A percentile compares a stretch with the other conserved stretches of the same genome.
These are phyloP conservation scores for Mycena pura DNA, from an alignment of 768 basidiomycete species.

Conservation along the genomic window DNA sequence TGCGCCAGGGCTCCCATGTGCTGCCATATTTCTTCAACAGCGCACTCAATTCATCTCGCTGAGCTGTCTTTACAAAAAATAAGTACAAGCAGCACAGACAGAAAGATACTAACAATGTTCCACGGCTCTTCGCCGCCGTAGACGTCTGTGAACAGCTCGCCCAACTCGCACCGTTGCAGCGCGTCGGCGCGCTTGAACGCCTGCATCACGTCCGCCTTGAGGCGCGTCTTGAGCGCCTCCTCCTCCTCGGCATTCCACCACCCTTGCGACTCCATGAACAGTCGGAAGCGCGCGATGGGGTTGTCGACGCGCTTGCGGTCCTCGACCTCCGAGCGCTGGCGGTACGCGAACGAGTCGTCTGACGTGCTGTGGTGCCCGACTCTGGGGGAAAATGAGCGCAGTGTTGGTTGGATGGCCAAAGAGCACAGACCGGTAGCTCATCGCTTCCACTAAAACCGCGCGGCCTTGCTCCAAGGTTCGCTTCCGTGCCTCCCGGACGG, in stretches of 20 bases:
- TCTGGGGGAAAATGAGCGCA: constrained; percentile 41
- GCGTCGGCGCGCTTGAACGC: constrained; percentile 82
- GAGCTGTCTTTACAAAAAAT: constrained; percentile 68
- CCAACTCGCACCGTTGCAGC: constrained; percentile 71
- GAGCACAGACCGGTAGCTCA: constrained; percentile 78
- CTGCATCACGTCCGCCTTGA: constrained; percentile 77
- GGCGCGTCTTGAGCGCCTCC: constrained; percentile 66
- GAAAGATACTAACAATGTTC: constrained; percentile 70
- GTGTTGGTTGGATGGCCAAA: constrained; percentile 1
- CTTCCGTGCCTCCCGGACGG: constrained; percentile 72
- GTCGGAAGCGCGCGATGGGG: constrained; percentile 83
- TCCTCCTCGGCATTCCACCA: constrained; percentile 89
- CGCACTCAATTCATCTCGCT: constrained; percentile 75
- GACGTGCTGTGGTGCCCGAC: constrained; percentile 96
- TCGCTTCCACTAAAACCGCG: constrained; percentile 86
- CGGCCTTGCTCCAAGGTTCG: constrained; percentile 79
- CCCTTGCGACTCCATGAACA: constrained; percentile 80
- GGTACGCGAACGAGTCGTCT: constrained; percentile 95
- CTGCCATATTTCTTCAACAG: constrained; percentile 86
- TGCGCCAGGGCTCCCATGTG: constrained; percentile 87
- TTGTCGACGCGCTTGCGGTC: constrained; percentile 92
- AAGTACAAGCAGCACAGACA: background rate
- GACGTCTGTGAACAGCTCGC: constrained; percentile 45
- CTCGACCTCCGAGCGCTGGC: constrained; percentile 88
- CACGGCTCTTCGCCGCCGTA: constrained; percentile 20